phyloP scores from a whole-genome alignment of 345 rosid genomes.

The Draba incana region DNA sequence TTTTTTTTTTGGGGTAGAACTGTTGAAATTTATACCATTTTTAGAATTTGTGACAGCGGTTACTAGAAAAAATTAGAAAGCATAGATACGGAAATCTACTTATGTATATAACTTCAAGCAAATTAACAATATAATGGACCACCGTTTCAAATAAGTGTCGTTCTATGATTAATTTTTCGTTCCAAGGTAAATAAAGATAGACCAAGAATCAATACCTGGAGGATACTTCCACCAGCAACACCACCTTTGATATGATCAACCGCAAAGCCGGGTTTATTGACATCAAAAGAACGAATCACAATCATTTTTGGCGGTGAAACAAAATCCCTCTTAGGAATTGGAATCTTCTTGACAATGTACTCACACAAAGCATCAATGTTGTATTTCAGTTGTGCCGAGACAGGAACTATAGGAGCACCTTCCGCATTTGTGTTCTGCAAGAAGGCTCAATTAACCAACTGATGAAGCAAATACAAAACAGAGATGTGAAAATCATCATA shows the following conservation, averaged over 20 bases:
- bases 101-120: too few species aligned
- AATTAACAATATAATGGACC: too few species aligned
- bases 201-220: slow-evolving; percentile 33
- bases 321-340: slow-evolving; percentile 78
- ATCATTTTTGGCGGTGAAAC: slow-evolving; percentile 58
- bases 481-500: neutral
- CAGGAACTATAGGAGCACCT: slow-evolving; percentile 76
- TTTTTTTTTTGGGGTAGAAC: too few species aligned
- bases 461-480: neutral
- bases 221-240: slow-evolving; percentile 89
- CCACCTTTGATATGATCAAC: slow-evolving; percentile 85
- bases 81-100: too few species aligned
- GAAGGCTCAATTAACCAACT: neutral
- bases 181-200: neutral
- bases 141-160: too few species aligned
- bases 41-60: too few species aligned
- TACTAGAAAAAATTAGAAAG: too few species aligned
- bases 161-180: too few species aligned
- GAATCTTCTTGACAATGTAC: slow-evolving; percentile 75
- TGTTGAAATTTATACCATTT: too few species aligned
- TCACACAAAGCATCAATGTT: slow-evolving; percentile 82
- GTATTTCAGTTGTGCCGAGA: slow-evolving; percentile 80
- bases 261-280: slow-evolving; percentile 78
- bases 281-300: slow-evolving; percentile 68
- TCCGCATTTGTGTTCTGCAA: slow-evolving; percentile 61